Evolutionary conservation across 352 stramenopile genomes (phyloP).

Genomic region (Nothophytophthora sp.): DNA sequence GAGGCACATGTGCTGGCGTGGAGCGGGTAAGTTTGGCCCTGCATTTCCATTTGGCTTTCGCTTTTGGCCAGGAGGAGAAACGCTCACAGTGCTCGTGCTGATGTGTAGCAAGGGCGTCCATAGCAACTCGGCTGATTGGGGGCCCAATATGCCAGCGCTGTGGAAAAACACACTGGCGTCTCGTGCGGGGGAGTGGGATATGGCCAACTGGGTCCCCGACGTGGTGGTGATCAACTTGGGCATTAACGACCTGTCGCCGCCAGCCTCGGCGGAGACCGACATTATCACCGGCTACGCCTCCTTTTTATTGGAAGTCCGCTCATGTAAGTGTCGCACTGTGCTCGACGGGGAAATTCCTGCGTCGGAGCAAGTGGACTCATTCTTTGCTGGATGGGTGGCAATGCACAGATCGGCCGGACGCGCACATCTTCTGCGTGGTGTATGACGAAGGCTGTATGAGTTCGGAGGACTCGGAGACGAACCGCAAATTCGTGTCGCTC

Average conservation of each 20-base stretch:
- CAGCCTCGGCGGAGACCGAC: constrained; percentile 81
- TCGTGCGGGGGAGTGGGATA: constrained; percentile 65
- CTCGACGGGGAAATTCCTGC: not conserved
- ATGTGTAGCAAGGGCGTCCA: constrained; percentile 78
- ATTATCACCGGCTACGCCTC: constrained; percentile 78
- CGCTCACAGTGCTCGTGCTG: not conserved
- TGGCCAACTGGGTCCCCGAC: constrained; percentile 76
- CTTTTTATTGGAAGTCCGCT: constrained; percentile 76
- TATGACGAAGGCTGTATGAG: constrained; percentile 85
- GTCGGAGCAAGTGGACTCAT: not conserved
- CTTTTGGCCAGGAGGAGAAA: too few species aligned
- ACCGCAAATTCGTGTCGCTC: constrained; percentile 76
- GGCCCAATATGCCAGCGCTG: constrained; percentile 73
- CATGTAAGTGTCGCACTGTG: constrained; percentile 41
- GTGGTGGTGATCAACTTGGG: constrained; percentile 87
- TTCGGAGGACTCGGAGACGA: constrained; percentile 69
- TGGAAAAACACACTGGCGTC: constrained; percentile 89
- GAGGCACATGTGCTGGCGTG: constrained; percentile 84
- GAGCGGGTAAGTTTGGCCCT: constrained; percentile 56
- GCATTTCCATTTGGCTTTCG: too few species aligned
- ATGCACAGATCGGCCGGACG: constrained; percentile 64
- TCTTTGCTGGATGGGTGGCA: not conserved
- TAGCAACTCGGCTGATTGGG: constrained; percentile 86
- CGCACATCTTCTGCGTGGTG: constrained; percentile 87
- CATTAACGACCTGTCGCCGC: constrained; percentile 84